These are phyloP conservation scores for Aphanoascus verrucosus DNA, from an alignment of 2,329 filamentous ascomycete genomes.

Conservation along the genomic window DNA sequence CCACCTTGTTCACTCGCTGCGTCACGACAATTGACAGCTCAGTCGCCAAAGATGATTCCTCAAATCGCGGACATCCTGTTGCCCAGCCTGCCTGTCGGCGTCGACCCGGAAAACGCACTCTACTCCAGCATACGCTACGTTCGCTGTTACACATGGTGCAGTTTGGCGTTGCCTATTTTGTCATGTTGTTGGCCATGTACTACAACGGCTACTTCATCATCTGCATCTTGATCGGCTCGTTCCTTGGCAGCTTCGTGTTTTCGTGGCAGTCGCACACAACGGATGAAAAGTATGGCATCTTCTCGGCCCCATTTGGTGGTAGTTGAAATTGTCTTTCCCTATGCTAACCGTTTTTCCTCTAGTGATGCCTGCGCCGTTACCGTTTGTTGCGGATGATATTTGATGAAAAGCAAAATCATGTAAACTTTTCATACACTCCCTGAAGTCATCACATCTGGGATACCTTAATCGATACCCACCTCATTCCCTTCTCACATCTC, in stretches of 20 bases:
- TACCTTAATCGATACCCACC: no score
- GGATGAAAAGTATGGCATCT: slow-evolving; percentile 18
- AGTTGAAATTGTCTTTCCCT: not conserved
- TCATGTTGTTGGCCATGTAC: slow-evolving; percentile 61
- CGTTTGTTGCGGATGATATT: slow-evolving; percentile 13
- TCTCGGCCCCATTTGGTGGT: not conserved
- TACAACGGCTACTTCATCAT: slow-evolving; percentile 68
- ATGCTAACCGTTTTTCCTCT: slow-evolving; percentile 6
- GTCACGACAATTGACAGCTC: not conserved
- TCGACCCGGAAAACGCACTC: slow-evolving; percentile 42
- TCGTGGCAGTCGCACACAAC: slow-evolving; percentile 48
- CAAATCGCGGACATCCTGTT: not conserved
- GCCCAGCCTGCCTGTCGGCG: slow-evolving; percentile 1
- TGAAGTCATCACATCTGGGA: no score
- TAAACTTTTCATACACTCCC: no score
- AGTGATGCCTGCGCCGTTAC: slow-evolving; percentile 12
- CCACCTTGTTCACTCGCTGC: slow-evolving; percentile 22
- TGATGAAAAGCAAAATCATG: not conserved
- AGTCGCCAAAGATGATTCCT: not conserved
- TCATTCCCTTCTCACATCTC: no score
- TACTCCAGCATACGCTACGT: slow-evolving; percentile 55
- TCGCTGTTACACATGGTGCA: slow-evolving; percentile 59
- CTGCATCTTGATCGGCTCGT: slow-evolving; percentile 67
- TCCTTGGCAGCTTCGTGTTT: slow-evolving; percentile 61
- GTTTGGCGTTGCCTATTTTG: slow-evolving; percentile 65